phyloP scores from a whole-genome alignment of 495 filamentous ascomycete species.

The Thermochaetoides thermophila region DNA sequence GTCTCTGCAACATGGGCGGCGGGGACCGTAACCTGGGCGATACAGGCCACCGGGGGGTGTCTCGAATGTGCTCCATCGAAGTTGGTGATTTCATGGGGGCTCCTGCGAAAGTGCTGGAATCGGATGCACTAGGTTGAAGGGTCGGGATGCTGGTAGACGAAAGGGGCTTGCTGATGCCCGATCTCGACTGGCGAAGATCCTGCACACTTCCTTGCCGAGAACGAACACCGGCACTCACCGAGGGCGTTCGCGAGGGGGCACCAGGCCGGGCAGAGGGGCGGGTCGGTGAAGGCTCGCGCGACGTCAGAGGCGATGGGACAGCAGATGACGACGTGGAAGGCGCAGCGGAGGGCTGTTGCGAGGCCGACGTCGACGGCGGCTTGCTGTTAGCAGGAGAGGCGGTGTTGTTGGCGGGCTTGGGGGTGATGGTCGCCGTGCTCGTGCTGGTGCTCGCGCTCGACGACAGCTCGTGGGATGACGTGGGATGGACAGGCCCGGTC shows the following conservation, averaged over 20 bases:
- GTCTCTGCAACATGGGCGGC: constrained; percentile 38
- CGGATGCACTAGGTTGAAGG: constrained; percentile 39
- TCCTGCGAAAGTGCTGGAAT: constrained; percentile 36
- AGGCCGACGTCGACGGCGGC: constrained; percentile 12
- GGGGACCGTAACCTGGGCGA: constrained; percentile 55
- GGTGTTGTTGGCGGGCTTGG: no score
- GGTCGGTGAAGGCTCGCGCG: constrained; percentile 37
- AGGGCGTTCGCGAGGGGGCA: constrained; percentile 16
- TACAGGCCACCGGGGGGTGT: constrained; percentile 48
- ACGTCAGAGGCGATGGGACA: constrained; percentile 31
- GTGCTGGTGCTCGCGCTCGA: no score
- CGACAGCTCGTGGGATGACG: constrained; percentile 18
- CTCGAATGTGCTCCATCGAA: constrained; percentile 38
- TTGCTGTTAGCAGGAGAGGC: no score
- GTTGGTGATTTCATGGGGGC: constrained; percentile 46
- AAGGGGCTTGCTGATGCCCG: constrained; percentile 40
- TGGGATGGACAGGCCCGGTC: constrained; percentile 10
- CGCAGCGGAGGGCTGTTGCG: constrained; percentile 20
- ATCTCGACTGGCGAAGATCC: constrained; percentile 52
- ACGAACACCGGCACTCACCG: constrained; percentile 24
- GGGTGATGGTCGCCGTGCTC: constrained; percentile 31
- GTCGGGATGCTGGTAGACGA: constrained; percentile 47
- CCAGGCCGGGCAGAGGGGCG: constrained; percentile 20
- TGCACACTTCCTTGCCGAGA: constrained; percentile 55
- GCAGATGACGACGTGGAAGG: constrained; percentile 33